A percentile compares a stretch with the other conserved stretches of the same genome.
Conservation (phyloP, 768 basidiomycete genomes). For the Butyriboletus loyo region DNA sequence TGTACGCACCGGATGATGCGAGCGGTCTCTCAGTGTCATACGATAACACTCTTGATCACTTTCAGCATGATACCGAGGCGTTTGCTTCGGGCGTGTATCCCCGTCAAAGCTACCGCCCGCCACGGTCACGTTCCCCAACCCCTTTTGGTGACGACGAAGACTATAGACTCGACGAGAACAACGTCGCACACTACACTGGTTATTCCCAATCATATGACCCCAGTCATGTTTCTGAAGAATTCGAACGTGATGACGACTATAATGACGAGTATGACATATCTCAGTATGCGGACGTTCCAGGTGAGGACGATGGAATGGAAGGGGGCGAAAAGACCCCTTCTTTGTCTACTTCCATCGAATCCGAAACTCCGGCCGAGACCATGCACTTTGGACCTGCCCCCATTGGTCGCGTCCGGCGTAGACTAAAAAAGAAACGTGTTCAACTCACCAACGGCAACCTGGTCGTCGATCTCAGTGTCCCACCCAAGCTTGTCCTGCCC, state of each 20-base stretch:
- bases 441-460: conserved; percentile 86
- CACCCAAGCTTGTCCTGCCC: conserved; percentile 78
- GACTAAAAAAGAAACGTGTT: conserved; percentile 79
- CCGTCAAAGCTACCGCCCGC: conserved; percentile 44
- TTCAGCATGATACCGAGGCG: conserved; percentile 62
- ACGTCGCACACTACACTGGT: conserved; percentile 55
- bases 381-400: conserved; percentile 90
- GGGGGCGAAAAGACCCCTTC: conserved; percentile 26
- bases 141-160: conserved; percentile 73
- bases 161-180: conserved; percentile 56
- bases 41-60: conserved; percentile 47
- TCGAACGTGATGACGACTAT: conserved; percentile 7
- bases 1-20: conserved; percentile 3
- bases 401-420: conserved; percentile 67
- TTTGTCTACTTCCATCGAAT: conserved; percentile 33
- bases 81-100: conserved; percentile 63
- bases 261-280: conserved; percentile 31
- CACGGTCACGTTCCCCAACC: conserved; percentile 74
- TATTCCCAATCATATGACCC: conserved; percentile 23
- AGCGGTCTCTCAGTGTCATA: conserved; percentile 35
- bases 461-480: conserved; percentile 80
- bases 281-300: conserved; percentile 27
- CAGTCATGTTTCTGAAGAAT: conserved; percentile 25
- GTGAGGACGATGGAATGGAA: conserved; percentile 17
- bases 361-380: conserved; percentile 58